Base-by-base conservation (phyloP, 495 filamentous ascomycete genomes). In the Rostrohypoxylon terebratum region DNA sequence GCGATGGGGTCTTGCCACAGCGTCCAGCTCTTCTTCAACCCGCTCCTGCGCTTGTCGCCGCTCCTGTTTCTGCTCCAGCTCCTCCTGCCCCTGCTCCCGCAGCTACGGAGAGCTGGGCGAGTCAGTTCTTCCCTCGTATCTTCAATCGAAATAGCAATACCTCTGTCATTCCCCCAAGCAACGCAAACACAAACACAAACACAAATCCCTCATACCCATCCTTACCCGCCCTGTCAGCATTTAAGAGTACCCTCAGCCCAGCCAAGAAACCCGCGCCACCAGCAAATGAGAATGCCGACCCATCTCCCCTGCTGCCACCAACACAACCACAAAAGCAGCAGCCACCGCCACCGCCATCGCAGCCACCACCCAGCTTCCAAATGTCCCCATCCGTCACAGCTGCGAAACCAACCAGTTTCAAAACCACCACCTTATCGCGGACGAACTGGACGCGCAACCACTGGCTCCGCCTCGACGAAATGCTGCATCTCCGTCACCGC, bases 381-480 rank as follows among this genome's bases (percentile, higher is more conserved):
- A 5, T 20, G 20, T 25, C 50, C 44, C 25, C 20, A 42, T 25
- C 53, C 0, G 14, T 11, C 33, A 28, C 33, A 9, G 6, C n/a
- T n/a, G n/a, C 14, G 25, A 48, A 23, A 34, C 42, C 63, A 7
- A 20, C 20, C 51, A 38, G 13, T 13, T 45, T 42, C 36, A 33
- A 58, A n/a, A 21, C 31, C 53, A 10, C 61, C 38, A 11, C 45
- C 36, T 75, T 81, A n/a, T 82, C 81, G 8, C 73, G 73, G 14
- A 80, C 75, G 6, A 40, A 68, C 1, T 85, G 83, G 83, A 71
- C 82, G 14, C 75, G 76, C 34, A 38, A 73, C 18, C 83, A 85
- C 73, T 85, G 83, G 83, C 28, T 75, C 1, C 76, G 78, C 23
- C 76, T 84, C 10, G 79, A 82, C 65, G 69, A 81, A 54, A 74